Conservation (phyloP, 768 basidiomycete species). For the Termitomyces eurrhizus region DNA sequence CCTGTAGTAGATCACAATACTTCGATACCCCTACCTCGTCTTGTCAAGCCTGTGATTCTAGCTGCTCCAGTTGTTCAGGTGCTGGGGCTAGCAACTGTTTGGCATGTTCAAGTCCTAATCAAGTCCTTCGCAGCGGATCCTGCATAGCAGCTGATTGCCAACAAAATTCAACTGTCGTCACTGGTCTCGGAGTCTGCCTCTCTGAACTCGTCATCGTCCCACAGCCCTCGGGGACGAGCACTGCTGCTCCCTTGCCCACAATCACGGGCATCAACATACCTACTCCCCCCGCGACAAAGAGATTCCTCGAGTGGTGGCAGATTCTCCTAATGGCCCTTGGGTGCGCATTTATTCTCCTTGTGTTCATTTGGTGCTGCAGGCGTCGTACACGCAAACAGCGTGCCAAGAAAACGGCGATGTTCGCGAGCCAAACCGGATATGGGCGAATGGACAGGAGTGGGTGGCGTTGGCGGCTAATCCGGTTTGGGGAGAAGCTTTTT, state of each 20-base stretch:
- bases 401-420: slow-evolving; percentile 58
- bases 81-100: slow-evolving; percentile 51
- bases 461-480: slow-evolving; percentile 56
- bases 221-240: slow-evolving; percentile 40
- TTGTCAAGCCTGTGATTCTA: slow-evolving; percentile 66
- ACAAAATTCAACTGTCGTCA: slow-evolving; percentile 48
- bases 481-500: slow-evolving; percentile 59
- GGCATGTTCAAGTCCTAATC: slow-evolving; percentile 46
- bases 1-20: slow-evolving; percentile 66
- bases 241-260: slow-evolving; percentile 44
- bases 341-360: slow-evolving; percentile 73
- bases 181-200: slow-evolving; percentile 76
- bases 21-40: slow-evolving; percentile 59
- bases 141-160: slow-evolving; percentile 64
- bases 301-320: slow-evolving; percentile 71
- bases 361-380: slow-evolving; percentile 64
- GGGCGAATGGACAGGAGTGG: slow-evolving; percentile 26
- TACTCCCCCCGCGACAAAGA: slow-evolving; percentile 24
- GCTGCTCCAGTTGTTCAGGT: slow-evolving; percentile 61
- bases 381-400: slow-evolving; percentile 65
- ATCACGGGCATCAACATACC: slow-evolving; percentile 56
- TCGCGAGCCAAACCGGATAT: slow-evolving; percentile 43
- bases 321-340: slow-evolving; percentile 81
- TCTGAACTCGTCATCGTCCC: slow-evolving; percentile 61
- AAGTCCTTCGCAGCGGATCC: slow-evolving; percentile 40